Conservation (phyloP, 495 filamentous ascomycete species). For the Pyronema omphalodes region DNA sequence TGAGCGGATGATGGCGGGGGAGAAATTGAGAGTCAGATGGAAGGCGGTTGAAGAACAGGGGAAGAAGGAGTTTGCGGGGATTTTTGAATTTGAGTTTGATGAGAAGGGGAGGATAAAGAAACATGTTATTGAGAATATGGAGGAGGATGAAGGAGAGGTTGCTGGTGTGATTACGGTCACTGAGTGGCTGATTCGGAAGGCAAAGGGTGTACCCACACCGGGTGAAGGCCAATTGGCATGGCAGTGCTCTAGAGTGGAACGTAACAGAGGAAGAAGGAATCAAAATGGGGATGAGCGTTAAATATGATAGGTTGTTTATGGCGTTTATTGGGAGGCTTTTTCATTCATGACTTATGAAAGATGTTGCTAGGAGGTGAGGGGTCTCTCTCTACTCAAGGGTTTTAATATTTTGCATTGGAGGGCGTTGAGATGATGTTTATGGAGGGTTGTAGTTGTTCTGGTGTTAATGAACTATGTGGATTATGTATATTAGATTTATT, state of each 20-base stretch:
- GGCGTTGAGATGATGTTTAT: too few species aligned
- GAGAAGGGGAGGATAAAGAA: slow-evolving; percentile 61
- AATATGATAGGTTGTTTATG: too few species aligned
- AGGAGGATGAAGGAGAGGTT: slow-evolving; percentile 32
- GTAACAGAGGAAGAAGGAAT: too few species aligned
- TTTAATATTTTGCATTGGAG: too few species aligned
- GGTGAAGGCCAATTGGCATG: slow-evolving; percentile 32
- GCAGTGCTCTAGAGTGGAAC: slow-evolving; percentile 12
- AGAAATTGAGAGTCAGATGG: slow-evolving; percentile 79
- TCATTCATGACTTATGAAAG: too few species aligned
- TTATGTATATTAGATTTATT: too few species aligned
- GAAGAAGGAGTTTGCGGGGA: slow-evolving; percentile 49
- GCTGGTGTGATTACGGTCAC: slow-evolving; percentile 19
- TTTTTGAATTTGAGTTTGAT: slow-evolving; percentile 95
- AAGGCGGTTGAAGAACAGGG: slow-evolving; percentile 25
- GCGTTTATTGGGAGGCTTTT: too few species aligned
- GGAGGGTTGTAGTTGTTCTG: too few species aligned
- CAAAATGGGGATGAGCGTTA: too few species aligned
- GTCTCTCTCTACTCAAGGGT: too few species aligned
- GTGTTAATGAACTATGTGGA: too few species aligned
- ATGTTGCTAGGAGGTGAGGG: too few species aligned
- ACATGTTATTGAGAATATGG: slow-evolving; percentile 89
- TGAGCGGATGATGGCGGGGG: slow-evolving; percentile 60
- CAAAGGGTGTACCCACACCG: slow-evolving; percentile 8
- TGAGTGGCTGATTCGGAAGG: slow-evolving; percentile 22